Conservation (phyloP, 345 rosid species). For the Salix viminalis region DNA sequence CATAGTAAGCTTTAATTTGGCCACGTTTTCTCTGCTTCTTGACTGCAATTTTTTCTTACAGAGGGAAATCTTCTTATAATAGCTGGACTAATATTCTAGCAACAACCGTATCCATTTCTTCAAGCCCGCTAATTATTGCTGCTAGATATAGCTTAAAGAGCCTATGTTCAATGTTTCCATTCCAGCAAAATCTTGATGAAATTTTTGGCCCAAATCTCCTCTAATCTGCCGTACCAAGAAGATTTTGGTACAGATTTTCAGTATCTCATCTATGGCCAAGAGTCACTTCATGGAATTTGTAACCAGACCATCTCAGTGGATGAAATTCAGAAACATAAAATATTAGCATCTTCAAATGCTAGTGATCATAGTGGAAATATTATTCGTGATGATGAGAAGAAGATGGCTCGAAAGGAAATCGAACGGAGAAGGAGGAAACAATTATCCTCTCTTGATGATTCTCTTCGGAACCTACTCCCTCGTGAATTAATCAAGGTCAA, state of each 20-base stretch:
- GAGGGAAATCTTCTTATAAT: background rate
- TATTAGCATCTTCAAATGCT: background rate
- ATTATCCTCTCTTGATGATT: conserved; percentile 33
- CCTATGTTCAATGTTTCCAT: conserved; percentile 18
- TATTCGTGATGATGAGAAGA: conserved; percentile 15
- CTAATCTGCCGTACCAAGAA: conserved; percentile 16
- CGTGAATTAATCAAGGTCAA: conserved; percentile 39
- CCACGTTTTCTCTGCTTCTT: conserved; percentile 5
- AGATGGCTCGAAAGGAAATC: conserved; percentile 35
- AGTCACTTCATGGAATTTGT: background rate
- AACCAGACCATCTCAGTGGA: background rate
- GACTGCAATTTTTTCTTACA: background rate
- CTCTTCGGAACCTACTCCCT: conserved; percentile 50
- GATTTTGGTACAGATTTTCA: background rate
- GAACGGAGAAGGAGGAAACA: conserved; percentile 49
- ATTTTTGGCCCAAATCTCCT: conserved; percentile 1
- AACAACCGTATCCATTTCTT: conserved; percentile 8
- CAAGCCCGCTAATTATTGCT: background rate
- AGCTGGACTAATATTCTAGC: background rate
- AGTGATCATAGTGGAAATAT: background rate
- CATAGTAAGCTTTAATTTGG: background rate
- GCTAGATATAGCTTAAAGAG: background rate
- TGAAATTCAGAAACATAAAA: background rate
- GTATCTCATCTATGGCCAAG: background rate
- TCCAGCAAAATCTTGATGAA: conserved; percentile 4